These are phyloP conservation scores for Geosmithia flava DNA, from an alignment of 2,329 filamentous ascomycete genomes.

Conservation along the genomic window DNA sequence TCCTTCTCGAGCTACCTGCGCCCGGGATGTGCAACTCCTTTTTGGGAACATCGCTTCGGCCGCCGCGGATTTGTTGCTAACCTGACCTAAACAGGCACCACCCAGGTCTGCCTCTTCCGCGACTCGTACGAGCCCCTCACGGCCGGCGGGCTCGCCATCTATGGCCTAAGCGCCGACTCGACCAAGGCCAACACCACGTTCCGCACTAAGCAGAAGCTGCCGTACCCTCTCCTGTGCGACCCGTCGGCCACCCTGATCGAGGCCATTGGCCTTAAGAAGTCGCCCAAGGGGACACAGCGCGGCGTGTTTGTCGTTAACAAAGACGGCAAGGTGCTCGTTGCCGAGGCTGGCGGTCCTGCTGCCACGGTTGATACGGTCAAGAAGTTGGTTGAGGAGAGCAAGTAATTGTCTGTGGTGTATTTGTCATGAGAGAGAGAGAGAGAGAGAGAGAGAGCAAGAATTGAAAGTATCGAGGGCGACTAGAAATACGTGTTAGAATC, in stretches of 20 bases:
- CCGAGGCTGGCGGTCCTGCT: constrained; percentile 63
- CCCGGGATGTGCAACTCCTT: too few species aligned
- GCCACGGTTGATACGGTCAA: constrained; percentile 68
- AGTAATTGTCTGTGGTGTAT: too few species aligned
- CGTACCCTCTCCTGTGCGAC: constrained; percentile 83
- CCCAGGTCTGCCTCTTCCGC: constrained; percentile 85
- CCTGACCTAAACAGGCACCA: constrained; percentile 80
- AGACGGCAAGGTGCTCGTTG: constrained; percentile 64
- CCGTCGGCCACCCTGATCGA: constrained; percentile 59
- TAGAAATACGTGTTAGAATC: too few species aligned
- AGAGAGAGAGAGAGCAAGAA: too few species aligned
- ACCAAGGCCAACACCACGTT: constrained; percentile 89
- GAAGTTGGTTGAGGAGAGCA: constrained; percentile 45
- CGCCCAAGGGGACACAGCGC: constrained; percentile 64
- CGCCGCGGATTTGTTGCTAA: too few species aligned
- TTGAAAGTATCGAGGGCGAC: too few species aligned
- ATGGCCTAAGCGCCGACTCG: constrained; percentile 77
- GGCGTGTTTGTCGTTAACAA: constrained; percentile 85
- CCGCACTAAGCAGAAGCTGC: constrained; percentile 80
- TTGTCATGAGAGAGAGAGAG: too few species aligned
- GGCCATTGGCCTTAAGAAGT: constrained; percentile 84
- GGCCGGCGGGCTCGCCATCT: constrained; percentile 70
- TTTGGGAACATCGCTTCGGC: too few species aligned
- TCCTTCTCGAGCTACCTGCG: too few species aligned
- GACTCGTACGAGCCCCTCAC: constrained; percentile 70